Base-by-base conservation (phyloP, 345 rosid genomes). In the Gossypium longicalyx region DNA sequence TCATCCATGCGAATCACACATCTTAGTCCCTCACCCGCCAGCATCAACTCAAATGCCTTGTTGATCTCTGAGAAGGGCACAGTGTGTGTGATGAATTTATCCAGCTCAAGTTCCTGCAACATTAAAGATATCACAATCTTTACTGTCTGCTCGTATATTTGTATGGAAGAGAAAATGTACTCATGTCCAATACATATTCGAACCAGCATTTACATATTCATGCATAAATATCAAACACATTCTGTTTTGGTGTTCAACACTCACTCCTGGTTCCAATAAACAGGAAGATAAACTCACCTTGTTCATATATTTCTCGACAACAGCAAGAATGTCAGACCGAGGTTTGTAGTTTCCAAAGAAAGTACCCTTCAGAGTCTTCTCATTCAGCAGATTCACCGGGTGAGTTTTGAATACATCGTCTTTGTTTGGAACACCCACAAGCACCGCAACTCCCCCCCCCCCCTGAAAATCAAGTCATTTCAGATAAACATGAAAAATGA, bases 391-490 rank as follows among this genome's bases (percentile, higher is more conserved):
- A 52, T 86, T 90, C 82, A 88, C 65, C 0, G 89, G 92, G 75
- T 85, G 86, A 51, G 90, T 85, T 82, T 88, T 86, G 83, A 88
- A 88, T 0, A 82, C 79, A 45, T 79, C 92, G 52, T 88, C 92
- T 81, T 87, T 90, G 80, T 76, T 85, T 8, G 92, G 92, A 48
- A 87, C 86, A n/a, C 90, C 92, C 1, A 87, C 90, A 38, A 88
- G 84, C 5, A 89, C 94, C n/a, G 90, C 89, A 68, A 89, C 92
- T 78, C 92, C 94, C 94, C 90, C 94, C 94, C 90, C 87, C 3
- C 93, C 91, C 89, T 89, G 82, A 77, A 57, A 71, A 72, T n/a
- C 48, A 22, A 56, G 22, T 15, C 25, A 74, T 23, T 3, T 13
- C 20, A 12, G 44, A 34, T 67, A 61, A 57, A 74, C 34, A 22